phyloP scores from a whole-genome alignment of 73 alveolate species.

The Durusdinium trenchii region DNA sequence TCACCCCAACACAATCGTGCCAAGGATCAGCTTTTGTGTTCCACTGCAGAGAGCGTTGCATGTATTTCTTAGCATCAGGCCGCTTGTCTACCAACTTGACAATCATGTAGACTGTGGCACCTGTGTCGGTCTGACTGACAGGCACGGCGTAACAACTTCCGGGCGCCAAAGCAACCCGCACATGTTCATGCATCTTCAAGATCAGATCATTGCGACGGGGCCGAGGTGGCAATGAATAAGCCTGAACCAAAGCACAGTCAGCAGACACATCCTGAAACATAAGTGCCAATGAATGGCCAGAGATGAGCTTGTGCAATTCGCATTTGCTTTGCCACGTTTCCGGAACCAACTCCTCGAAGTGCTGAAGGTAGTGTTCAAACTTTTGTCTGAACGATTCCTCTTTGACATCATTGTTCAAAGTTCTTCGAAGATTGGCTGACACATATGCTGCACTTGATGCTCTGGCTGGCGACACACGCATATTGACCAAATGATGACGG shows the following conservation, averaged over 20 bases:
- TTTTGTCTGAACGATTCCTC: not conserved
- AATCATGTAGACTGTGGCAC: not conserved
- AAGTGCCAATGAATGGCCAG: not conserved
- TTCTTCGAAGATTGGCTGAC: not conserved
- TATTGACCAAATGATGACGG: not conserved
- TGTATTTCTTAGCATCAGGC: not conserved
- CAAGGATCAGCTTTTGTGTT: not conserved
- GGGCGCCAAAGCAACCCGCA: not conserved
- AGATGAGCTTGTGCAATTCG: not conserved
- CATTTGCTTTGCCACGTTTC: conserved; percentile 29
- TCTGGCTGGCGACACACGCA: not conserved
- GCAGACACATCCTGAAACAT: not conserved
- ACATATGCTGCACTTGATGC: not conserved
- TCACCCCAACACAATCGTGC: not conserved
- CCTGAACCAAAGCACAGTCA: not conserved
- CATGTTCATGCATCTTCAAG: not conserved
- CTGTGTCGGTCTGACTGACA: not conserved
- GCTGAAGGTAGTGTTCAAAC: not conserved
- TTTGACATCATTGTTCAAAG: not conserved
- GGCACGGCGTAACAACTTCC: not conserved
- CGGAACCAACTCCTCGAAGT: not conserved
- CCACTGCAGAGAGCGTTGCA: not conserved
- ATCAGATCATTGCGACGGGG: not conserved
- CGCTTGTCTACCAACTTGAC: not conserved
- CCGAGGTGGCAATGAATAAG: not conserved